phyloP scores from a whole-genome alignment of 805 yeast species.

The Candida anglica region DNA sequence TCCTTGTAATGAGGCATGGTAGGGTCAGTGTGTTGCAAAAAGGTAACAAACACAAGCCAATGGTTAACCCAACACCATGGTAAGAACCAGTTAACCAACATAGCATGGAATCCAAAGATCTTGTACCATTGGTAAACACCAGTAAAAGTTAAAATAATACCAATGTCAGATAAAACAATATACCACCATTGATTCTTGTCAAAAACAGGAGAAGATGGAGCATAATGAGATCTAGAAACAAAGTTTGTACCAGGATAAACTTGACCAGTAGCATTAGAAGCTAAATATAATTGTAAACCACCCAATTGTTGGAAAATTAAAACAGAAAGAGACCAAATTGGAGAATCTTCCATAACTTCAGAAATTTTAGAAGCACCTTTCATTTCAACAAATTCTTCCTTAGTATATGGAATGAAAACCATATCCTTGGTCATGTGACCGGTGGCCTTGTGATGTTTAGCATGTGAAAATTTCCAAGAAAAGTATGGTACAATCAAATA shows the following conservation, averaged over 20 bases:
- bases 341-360: slow-evolving; percentile 54
- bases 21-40: slow-evolving; percentile 60
- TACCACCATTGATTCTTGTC: slow-evolving; percentile 54
- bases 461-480: slow-evolving; percentile 59
- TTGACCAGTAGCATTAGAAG: slow-evolving; percentile 58
- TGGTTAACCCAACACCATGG: slow-evolving; percentile 61
- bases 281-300: slow-evolving; percentile 49
- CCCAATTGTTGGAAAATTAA: slow-evolving; percentile 53
- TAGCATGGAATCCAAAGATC: slow-evolving; percentile 45
- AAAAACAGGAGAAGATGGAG: slow-evolving; percentile 53
- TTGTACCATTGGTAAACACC: slow-evolving; percentile 51
- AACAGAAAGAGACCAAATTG: slow-evolving; percentile 40
- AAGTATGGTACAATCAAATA: slow-evolving; percentile 56
- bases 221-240: slow-evolving; percentile 47
- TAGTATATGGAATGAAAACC: slow-evolving; percentile 56
- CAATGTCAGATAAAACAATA: slow-evolving; percentile 52
- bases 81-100: slow-evolving; percentile 51
- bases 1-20: slow-evolving; percentile 56
- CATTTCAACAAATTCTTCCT: slow-evolving; percentile 37
- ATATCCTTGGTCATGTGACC: slow-evolving; percentile 58
- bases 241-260: slow-evolving; percentile 33
- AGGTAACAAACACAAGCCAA: slow-evolving; percentile 63
- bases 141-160: slow-evolving; percentile 41
- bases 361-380: slow-evolving; percentile 29
- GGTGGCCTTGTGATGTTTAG: slow-evolving; percentile 61